Evolutionary conservation across 257 asterid species (phyloP).

Genomic region (Przewalskia tangutica): DNA sequence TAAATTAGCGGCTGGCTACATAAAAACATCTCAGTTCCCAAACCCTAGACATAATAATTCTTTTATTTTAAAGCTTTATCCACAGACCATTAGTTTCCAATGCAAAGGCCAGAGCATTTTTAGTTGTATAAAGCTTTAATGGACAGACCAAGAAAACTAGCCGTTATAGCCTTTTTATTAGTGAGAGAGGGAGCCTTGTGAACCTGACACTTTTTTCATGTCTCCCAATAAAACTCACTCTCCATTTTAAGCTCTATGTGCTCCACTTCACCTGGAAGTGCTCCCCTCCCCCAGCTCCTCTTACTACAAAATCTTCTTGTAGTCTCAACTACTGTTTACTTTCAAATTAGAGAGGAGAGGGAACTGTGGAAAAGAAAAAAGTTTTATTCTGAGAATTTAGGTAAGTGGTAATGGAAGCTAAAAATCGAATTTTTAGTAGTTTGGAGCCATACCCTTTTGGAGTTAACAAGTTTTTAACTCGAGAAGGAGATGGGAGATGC

Average conservation of each 20-base stretch:
- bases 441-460: conserved; percentile 10
- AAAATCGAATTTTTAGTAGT: background rate
- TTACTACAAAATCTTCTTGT: conserved; percentile 9
- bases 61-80: background rate
- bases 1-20: conserved; percentile 22
- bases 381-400: background rate
- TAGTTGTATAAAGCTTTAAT: background rate
- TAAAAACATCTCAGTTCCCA: conserved; percentile 8
- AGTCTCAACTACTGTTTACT: background rate
- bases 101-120: background rate
- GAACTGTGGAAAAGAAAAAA: background rate
- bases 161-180: conserved; percentile 40
- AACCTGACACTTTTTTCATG: conserved; percentile 33
- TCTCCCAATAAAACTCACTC: conserved; percentile 12
- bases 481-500: conserved; percentile 1
- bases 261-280: conserved; percentile 42
- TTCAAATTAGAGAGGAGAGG: background rate
- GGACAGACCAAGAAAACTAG: conserved; percentile 44
- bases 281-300: conserved; percentile 1
- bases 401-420: conserved; percentile 17
- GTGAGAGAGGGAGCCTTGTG: conserved; percentile 11
- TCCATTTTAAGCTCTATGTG: conserved; percentile 1
- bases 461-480: conserved; percentile 1
- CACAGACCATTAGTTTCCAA: too few relatives aligned
- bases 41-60: conserved; percentile 21